A percentile compares a stretch with the other conserved stretches of the same genome.
These are phyloP conservation scores for Apiospora arundinis DNA, from an alignment of 2,329 filamentous ascomycete genomes.

Conservation along the genomic window DNA sequence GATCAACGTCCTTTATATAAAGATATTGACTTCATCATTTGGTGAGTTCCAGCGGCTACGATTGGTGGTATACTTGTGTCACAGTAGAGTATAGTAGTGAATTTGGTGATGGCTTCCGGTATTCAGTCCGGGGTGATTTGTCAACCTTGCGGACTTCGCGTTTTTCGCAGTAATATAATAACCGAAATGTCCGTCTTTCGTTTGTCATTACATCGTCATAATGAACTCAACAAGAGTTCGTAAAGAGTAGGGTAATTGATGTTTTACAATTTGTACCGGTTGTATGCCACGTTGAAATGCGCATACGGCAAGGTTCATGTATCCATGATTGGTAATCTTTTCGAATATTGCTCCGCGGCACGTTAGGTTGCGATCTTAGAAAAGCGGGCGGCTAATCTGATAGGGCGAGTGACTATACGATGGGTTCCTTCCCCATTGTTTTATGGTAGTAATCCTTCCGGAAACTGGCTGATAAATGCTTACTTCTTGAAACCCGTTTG, in stretches of 20 bases:
- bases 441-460: neutral
- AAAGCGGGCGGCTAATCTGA: neutral
- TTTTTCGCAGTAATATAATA: neutral
- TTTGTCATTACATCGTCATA: neutral
- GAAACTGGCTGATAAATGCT: neutral
- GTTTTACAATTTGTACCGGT: neutral
- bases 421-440: neutral
- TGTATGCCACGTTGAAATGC: neutral
- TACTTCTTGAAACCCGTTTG: neutral
- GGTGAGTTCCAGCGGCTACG: neutral
- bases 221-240: too few species aligned
- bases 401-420: neutral
- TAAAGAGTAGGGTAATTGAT: neutral
- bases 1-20: neutral
- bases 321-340: neutral
- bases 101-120: neutral
- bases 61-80: neutral
- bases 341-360: neutral
- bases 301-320: neutral
- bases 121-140: neutral
- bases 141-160: neutral
- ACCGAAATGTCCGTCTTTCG: neutral
- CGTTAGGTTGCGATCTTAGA: neutral
- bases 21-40: neutral
- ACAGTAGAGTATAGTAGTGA: neutral